These are phyloP conservation scores for Colletotrichum tropicale DNA, from an alignment of 2,329 filamentous ascomycete species.

Conservation along the genomic window DNA sequence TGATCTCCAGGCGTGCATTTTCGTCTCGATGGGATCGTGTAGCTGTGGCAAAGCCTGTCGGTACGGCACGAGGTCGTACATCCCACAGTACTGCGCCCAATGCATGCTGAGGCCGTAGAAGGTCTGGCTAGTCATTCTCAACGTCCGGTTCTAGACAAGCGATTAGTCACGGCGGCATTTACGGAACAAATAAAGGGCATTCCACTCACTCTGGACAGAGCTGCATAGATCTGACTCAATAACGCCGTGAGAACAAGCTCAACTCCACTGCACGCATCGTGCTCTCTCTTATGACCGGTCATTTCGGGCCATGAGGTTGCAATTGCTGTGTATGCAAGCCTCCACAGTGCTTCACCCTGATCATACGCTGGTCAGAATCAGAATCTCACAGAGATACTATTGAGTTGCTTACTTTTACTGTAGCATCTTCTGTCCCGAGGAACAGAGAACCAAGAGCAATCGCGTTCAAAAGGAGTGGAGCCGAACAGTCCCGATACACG, in stretches of 20 bases:
- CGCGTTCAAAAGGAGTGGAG: neutral
- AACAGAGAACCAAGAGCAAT: neutral
- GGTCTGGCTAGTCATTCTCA: neutral
- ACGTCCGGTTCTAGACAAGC: neutral
- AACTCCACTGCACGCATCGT: neutral
- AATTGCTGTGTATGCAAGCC: neutral
- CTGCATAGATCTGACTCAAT: neutral
- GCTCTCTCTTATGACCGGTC: neutral
- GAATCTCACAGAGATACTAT: neutral
- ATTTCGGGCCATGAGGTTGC: neutral
- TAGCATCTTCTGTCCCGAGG: neutral
- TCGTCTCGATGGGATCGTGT: neutral
- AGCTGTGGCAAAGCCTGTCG: neutral
- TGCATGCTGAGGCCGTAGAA: neutral
- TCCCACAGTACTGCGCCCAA: neutral
- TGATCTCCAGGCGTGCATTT: neutral
- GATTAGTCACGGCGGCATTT: neutral
- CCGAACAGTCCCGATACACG: neutral
- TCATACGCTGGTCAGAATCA: rapidly evolving
- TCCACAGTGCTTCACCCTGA: neutral
- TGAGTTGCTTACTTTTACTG: neutral
- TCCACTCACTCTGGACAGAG: neutral
- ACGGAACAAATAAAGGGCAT: rapidly evolving
- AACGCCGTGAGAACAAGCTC: neutral
- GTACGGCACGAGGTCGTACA: neutral